These are phyloP conservation scores for Nemania sp. DNA, from an alignment of 2,329 filamentous ascomycete genomes.

Conservation along the genomic window DNA sequence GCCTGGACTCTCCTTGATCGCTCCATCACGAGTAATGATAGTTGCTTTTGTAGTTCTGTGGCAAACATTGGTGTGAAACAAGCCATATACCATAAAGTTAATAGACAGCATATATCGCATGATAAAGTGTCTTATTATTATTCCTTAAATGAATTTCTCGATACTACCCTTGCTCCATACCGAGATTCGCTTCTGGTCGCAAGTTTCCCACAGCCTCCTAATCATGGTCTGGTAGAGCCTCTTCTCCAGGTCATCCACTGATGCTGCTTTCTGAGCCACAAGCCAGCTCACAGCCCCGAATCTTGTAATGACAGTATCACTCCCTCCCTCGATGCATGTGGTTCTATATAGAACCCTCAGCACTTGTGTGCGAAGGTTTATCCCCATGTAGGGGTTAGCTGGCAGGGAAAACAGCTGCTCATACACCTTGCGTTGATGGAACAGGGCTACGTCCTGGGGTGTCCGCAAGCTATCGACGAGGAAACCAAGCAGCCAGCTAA, in stretches of 20 bases:
- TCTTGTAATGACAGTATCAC: conserved; percentile 51
- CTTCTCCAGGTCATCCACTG: conserved; percentile 40
- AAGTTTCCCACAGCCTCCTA: conserved; percentile 48
- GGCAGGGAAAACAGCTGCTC: conserved; percentile 61
- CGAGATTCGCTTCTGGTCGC: conserved; percentile 49
- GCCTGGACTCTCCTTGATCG: background rate
- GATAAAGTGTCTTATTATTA: conserved; percentile 8
- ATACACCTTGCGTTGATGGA: conserved; percentile 59
- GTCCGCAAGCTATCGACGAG: conserved; percentile 49
- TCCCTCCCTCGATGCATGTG: conserved; percentile 49
- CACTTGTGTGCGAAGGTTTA: conserved; percentile 46
- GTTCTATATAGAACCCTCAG: conserved; percentile 48
- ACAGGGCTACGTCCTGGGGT: conserved; percentile 48
- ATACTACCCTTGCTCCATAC: conserved; percentile 50
- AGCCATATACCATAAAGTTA: background rate
- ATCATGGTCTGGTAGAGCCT: conserved; percentile 48
- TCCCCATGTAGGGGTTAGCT: conserved; percentile 47
- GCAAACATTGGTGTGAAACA: background rate
- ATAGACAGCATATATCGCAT: background rate
- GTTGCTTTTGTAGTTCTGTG: background rate
- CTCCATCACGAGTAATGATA: background rate
- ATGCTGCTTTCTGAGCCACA: conserved; percentile 43
- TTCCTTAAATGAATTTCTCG: conserved; percentile 39
- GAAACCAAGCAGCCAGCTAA: conserved; percentile 51
- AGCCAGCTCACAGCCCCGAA: conserved; percentile 51